Percentiles rank a stretch among this genome's conserved stretches.
Conservation (phyloP, 768 basidiomycete species). For the Leccinum pellstonianum region DNA sequence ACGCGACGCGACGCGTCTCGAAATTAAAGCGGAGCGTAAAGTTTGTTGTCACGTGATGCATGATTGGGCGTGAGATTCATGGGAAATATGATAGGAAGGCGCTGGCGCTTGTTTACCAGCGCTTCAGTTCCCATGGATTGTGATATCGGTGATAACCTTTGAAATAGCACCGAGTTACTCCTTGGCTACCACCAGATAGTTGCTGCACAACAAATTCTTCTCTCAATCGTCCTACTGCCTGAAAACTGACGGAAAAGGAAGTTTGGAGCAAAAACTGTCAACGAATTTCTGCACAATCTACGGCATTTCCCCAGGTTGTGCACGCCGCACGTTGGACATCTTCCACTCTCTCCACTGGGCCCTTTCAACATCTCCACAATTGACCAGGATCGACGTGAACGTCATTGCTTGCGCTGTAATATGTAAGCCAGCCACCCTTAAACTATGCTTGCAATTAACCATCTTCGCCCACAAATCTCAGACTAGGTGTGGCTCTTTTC, state of each 20-base stretch:
- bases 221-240: not conserved
- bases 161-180: not conserved
- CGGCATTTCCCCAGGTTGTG: constrained; percentile 10
- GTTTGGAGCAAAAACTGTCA: constrained; percentile 11
- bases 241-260: constrained; percentile 16
- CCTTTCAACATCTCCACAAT: not conserved
- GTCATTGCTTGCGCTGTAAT: not conserved
- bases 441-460: not conserved
- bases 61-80: not conserved
- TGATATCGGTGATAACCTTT: not conserved
- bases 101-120: constrained; percentile 12
- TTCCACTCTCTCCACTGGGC: not conserved
- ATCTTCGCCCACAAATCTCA: not conserved
- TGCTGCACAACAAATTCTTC: no score
- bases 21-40: constrained; percentile 30
- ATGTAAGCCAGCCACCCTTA: not conserved
- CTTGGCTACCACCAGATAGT: not conserved
- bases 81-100: constrained; percentile 1
- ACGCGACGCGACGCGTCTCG: constrained; percentile 34
- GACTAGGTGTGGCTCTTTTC: not conserved
- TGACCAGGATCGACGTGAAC: not conserved
- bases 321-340: not conserved
- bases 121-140: constrained; percentile 3
- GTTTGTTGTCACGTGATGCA: constrained; percentile 13
- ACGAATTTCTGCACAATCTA: constrained; percentile 15